These are phyloP conservation scores for Scalesia atractyloides DNA, from an alignment of 129 eudicot species.

Conservation along the genomic window DNA sequence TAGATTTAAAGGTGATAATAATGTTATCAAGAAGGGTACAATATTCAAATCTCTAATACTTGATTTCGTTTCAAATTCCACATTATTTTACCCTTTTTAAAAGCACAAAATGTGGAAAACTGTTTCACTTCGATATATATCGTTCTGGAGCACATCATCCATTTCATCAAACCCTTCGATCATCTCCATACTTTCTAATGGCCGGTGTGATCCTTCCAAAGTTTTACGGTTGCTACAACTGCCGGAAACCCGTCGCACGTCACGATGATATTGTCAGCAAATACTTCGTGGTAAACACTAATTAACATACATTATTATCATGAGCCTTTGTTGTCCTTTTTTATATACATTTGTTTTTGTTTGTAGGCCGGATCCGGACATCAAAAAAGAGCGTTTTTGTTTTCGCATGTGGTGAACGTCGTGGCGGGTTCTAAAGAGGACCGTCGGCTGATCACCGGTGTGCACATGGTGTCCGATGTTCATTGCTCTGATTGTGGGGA, in stretches of 20 bases:
- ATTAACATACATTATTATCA: background rate
- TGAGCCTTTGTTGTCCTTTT: too few species aligned
- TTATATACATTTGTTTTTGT: background rate
- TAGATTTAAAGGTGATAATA: too few species aligned
- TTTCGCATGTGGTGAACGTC: constrained; percentile 45
- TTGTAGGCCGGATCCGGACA: constrained; percentile 19
- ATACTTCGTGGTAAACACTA: constrained; percentile 43
- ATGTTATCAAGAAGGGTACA: too few species aligned
- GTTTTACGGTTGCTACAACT: constrained; percentile 54
- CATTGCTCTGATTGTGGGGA: constrained; percentile 44
- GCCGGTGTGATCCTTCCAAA: constrained; percentile 48
- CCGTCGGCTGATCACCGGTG: constrained; percentile 33
- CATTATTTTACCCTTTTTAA: background rate
- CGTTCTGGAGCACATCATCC: background rate
- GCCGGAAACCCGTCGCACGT: constrained; percentile 45
- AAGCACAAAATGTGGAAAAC: background rate
- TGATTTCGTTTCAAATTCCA: background rate
- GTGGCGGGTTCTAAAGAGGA: constrained; percentile 36
- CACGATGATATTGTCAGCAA: constrained; percentile 58
- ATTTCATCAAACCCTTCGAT: constrained; percentile 9
- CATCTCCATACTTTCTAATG: constrained; percentile 30
- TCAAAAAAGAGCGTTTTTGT: constrained; percentile 45
- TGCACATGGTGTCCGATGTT: constrained; percentile 47
- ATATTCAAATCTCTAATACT: background rate
- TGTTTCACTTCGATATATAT: constrained; percentile 4